Conservation (phyloP, 2,329 filamentous ascomycete genomes). For the Macrophomina pseudophaseolina region DNA sequence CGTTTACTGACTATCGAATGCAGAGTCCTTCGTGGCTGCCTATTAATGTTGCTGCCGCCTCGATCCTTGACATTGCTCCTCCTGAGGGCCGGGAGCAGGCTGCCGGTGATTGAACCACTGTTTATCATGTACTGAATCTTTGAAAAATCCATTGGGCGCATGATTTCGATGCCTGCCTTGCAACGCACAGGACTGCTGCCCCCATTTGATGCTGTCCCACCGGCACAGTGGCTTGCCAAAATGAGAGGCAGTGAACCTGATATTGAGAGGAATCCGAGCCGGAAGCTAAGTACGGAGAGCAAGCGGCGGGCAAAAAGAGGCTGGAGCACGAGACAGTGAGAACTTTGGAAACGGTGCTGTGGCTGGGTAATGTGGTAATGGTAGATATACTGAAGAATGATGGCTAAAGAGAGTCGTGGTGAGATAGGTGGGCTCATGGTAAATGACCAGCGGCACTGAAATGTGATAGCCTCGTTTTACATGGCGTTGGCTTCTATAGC, state of each 20-base stretch:
- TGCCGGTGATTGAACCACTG: not conserved
- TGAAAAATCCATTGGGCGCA: constrained; percentile 56
- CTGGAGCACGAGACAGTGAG: not conserved
- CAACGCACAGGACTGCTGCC: constrained; percentile 42
- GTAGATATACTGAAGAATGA: not conserved
- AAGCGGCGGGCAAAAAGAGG: not conserved
- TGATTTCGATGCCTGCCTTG: constrained; percentile 59
- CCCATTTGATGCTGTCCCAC: constrained; percentile 32
- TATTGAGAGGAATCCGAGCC: constrained; percentile 34
- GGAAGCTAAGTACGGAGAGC: constrained; percentile 35
- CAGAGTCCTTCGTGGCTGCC: constrained; percentile 45
- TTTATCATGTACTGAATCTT: constrained; percentile 61
- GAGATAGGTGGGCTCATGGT: not conserved
- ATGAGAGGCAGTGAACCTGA: constrained; percentile 33
- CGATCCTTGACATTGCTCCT: not conserved
- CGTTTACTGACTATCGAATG: not conserved
- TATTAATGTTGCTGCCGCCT: constrained; percentile 45
- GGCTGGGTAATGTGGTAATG: not conserved
- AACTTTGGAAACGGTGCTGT: not conserved
- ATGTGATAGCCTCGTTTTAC: no score
- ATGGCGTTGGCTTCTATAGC: no score
- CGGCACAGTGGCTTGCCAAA: constrained; percentile 35
- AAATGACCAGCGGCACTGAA: not conserved
- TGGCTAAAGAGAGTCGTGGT: not conserved
- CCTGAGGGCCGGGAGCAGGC: no score